Conservation (phyloP, 352 stramenopile species). For the Phytophthora foliorum region DNA sequence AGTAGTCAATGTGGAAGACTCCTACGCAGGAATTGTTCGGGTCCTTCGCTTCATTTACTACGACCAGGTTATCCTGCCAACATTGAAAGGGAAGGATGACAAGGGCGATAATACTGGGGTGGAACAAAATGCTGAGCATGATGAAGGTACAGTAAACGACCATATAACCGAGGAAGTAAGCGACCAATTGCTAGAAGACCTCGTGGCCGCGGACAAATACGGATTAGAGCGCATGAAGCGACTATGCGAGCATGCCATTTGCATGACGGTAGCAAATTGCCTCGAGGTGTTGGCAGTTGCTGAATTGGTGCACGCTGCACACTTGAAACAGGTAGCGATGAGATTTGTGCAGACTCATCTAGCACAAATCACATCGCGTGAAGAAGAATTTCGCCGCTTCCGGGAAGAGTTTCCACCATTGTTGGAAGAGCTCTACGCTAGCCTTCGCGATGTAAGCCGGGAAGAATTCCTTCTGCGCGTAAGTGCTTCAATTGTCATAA, state of each 20-base stretch:
- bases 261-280: constrained; percentile 56
- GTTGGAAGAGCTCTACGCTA: constrained; percentile 54
- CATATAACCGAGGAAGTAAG: constrained; percentile 11
- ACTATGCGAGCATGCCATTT: constrained; percentile 62
- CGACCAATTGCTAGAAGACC: constrained; percentile 72
- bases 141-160: background rate
- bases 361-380: constrained; percentile 30
- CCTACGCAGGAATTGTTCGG: constrained; percentile 53
- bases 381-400: constrained; percentile 43
- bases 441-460: constrained; percentile 35
- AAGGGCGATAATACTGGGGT: background rate
- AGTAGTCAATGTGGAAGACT: constrained; percentile 67
- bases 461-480: constrained; percentile 49
- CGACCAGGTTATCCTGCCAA: constrained; percentile 46
- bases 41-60: constrained; percentile 85
- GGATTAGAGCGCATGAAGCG: constrained; percentile 78
- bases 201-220: constrained; percentile 81
- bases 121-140: constrained; percentile 8
- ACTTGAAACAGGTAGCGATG: constrained; percentile 68
- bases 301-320: constrained; percentile 60
- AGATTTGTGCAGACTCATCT: constrained; percentile 46
- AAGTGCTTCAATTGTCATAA: constrained; percentile 6
- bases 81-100: background rate
- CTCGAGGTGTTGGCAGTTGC: constrained; percentile 71
- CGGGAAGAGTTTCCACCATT: constrained; percentile 50